Evolutionary conservation across 1,284 basidiomycete genomes (phyloP).

Genomic region (Boletus chippewaensis): DNA sequence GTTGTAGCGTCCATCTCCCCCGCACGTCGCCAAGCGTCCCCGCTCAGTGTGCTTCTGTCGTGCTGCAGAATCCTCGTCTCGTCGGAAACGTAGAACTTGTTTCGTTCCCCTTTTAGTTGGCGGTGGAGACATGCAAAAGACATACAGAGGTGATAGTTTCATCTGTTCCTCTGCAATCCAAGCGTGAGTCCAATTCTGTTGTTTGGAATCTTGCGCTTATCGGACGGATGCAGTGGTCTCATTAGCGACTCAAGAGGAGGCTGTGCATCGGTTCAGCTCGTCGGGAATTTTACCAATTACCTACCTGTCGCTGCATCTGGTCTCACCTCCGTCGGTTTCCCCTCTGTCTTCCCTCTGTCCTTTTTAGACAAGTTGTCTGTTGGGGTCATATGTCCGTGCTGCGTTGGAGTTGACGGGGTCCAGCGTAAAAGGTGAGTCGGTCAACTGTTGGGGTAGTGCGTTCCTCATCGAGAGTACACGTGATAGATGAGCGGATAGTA

Average conservation of each 20-base stretch:
- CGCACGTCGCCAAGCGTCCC: slow-evolving; percentile 33
- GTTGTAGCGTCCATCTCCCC: no score
- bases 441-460: no score
- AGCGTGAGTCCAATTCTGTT: slow-evolving; percentile 44
- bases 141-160: slow-evolving; percentile 81
- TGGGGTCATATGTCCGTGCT: no score
- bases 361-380: slow-evolving; percentile 23
- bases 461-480: no score
- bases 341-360: slow-evolving; percentile 64
- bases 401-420: no score
- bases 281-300: slow-evolving; percentile 69
- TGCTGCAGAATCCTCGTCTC: slow-evolving; percentile 70
- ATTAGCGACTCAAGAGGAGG: slow-evolving; percentile 64
- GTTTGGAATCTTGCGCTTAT: slow-evolving; percentile 3
- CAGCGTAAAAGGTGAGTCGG: no score
- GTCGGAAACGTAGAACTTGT: slow-evolving; percentile 62
- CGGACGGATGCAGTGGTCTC: slow-evolving; percentile 47
- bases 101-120: slow-evolving; percentile 78
- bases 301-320: slow-evolving; percentile 55
- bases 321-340: slow-evolving; percentile 67
- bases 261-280: slow-evolving; percentile 64
- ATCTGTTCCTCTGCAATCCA: slow-evolving; percentile 83
- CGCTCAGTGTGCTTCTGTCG: slow-evolving; percentile 59
- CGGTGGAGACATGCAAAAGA: slow-evolving; percentile 61
- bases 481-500: no score